These are phyloP conservation scores for Penstemon newberryi DNA, from an alignment of 257 asterid species.

Conservation along the genomic window DNA sequence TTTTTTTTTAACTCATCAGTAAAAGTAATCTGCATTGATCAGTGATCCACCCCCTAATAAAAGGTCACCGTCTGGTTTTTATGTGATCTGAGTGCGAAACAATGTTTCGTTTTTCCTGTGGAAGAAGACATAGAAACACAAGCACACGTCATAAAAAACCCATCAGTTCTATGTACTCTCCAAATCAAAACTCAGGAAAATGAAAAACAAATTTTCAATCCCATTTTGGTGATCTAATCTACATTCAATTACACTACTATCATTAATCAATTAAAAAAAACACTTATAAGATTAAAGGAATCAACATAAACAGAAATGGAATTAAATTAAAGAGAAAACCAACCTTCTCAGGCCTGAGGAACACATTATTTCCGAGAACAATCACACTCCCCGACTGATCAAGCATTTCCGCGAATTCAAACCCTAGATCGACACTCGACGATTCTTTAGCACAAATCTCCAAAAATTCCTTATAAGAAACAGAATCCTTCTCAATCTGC, in stretches of 20 bases:
- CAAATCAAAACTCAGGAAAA: slow-evolving; percentile 8
- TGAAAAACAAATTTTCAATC: not conserved
- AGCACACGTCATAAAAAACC: slow-evolving; percentile 41
- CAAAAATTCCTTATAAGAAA: slow-evolving; percentile 49
- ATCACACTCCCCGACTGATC: slow-evolving; percentile 78
- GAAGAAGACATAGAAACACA: slow-evolving; percentile 61
- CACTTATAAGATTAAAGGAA: not conserved
- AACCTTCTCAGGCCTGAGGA: slow-evolving; percentile 80
- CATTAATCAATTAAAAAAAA: not conserved
- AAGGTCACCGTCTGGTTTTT: slow-evolving; percentile 67
- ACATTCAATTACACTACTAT: not conserved
- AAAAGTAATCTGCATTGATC: slow-evolving; percentile 44
- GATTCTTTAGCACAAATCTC: slow-evolving; percentile 54
- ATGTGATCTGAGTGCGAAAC: slow-evolving; percentile 57
- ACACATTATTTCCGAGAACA: slow-evolving; percentile 70
- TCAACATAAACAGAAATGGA: not conserved
- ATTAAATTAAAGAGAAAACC: slow-evolving; percentile 16
- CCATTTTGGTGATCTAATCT: not conserved
- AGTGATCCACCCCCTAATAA: slow-evolving; percentile 55
- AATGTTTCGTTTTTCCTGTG: slow-evolving; percentile 70
- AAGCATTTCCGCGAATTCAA: slow-evolving; percentile 60
- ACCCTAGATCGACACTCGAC: slow-evolving; percentile 46
- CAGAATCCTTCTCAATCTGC: slow-evolving; percentile 39
- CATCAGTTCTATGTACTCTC: slow-evolving; percentile 63
- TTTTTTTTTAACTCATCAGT: slow-evolving; percentile 6